A percentile compares a stretch with the other conserved stretches of the same genome.
Conservation (phyloP, 495 filamentous ascomycete genomes). For the Umbilicaria muhlenbergii region DNA sequence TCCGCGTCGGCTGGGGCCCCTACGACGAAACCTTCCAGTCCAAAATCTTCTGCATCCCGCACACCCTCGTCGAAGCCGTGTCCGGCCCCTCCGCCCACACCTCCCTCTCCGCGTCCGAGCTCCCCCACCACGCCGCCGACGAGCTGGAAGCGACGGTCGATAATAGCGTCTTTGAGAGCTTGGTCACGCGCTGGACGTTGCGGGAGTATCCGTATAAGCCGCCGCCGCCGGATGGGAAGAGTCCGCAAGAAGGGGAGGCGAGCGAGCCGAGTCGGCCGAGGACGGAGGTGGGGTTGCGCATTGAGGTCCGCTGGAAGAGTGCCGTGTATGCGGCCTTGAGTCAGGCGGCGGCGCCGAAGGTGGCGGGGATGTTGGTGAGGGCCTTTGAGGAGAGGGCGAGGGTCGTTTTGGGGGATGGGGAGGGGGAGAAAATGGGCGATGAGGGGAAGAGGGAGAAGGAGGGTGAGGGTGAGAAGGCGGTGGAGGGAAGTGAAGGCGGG, state of each 20-base stretch:
- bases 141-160: constrained; percentile 8
- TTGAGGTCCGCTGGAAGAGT: constrained; percentile 73
- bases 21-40: constrained; percentile 69
- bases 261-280: constrained; percentile 14
- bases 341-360: constrained; percentile 62
- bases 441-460: background rate
- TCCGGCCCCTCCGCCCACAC: constrained; percentile 39
- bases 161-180: constrained; percentile 51
- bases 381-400: constrained; percentile 65
- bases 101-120: constrained; percentile 19
- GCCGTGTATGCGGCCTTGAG: constrained; percentile 70
- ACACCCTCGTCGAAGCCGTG: constrained; percentile 57
- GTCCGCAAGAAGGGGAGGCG: constrained; percentile 15
- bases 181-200: constrained; percentile 67
- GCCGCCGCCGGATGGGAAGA: constrained; percentile 13
- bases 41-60: constrained; percentile 55
- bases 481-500: no score
- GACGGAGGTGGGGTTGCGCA: constrained; percentile 58
- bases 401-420: constrained; percentile 4
- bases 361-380: constrained; percentile 76
- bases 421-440: no score
- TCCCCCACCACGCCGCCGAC: constrained; percentile 13
- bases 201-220: constrained; percentile 27
- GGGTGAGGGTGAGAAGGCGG: background rate
- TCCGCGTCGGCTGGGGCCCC: constrained; percentile 71